phyloP scores from a whole-genome alignment of 2,329 filamentous ascomycete genomes.

The Aspergillaceae sp. region DNA sequence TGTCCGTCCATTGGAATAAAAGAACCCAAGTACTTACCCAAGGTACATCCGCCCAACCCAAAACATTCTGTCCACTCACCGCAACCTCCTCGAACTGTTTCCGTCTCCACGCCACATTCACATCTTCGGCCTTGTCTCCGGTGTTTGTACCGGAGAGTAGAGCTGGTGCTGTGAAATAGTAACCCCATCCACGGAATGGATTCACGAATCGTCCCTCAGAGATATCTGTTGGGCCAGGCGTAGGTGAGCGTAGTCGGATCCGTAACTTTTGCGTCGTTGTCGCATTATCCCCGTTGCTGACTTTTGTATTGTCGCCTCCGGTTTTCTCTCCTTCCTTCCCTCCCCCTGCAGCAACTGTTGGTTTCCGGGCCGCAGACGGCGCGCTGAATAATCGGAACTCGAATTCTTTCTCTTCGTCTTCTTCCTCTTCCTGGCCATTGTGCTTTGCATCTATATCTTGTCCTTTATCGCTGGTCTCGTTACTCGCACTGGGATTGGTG shows the following conservation, averaged over 20 bases:
- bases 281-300: no score
- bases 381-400: conserved; percentile 36
- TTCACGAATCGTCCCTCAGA: conserved; percentile 31
- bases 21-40: conserved; percentile 23
- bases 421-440: conserved; percentile 5
- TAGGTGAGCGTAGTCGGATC: conserved; percentile 32
- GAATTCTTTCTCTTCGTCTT: conserved; percentile 36
- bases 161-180: conserved; percentile 32
- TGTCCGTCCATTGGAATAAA: neutral
- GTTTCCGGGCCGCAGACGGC: conserved; percentile 6
- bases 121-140: conserved; percentile 6
- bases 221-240: conserved; percentile 19
- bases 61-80: conserved; percentile 26
- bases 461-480: neutral
- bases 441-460: conserved; percentile 3
- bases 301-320: neutral
- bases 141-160: conserved; percentile 13
- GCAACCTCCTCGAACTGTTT: conserved; percentile 30
- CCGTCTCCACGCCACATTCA: conserved; percentile 12
- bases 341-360: conserved; percentile 1
- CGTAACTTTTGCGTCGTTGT: conserved; percentile 27
- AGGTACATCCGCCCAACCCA: conserved; percentile 19
- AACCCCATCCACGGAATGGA: conserved; percentile 34
- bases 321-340: neutral
- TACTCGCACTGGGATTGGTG: neutral